phyloP scores from a whole-genome alignment of 1,284 basidiomycete species.

The Agroathelia rolfsii region DNA sequence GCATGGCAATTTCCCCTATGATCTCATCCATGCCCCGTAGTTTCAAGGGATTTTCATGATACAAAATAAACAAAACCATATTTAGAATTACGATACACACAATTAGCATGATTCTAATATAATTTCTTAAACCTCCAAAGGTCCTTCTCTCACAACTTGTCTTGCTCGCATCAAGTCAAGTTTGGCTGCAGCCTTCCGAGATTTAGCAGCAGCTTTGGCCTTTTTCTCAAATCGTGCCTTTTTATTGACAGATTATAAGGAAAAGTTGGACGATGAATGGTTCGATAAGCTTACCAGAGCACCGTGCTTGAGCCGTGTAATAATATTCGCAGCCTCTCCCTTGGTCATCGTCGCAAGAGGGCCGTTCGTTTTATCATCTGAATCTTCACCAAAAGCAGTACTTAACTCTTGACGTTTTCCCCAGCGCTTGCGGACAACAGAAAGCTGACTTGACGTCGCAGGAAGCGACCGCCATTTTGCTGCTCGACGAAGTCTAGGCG shows the following conservation, averaged over 20 bases:
- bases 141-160: constrained; percentile 52
- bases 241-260: constrained; percentile 3
- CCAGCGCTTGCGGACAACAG: constrained; percentile 53
- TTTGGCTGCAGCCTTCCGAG: constrained; percentile 27
- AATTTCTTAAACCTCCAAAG: constrained; percentile 19
- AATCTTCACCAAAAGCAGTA: constrained; percentile 15
- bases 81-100: constrained; percentile 1
- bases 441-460: constrained; percentile 59
- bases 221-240: constrained; percentile 53
- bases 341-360: constrained; percentile 46
- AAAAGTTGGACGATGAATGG: constrained; percentile 5
- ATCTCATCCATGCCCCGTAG: constrained; percentile 28
- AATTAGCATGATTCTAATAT: not conserved
- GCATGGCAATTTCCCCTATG: constrained; percentile 54
- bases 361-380: constrained; percentile 16
- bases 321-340: constrained; percentile 71
- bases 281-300: constrained; percentile 40
- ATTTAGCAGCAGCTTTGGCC: constrained; percentile 30
- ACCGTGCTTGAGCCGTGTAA: constrained; percentile 70
- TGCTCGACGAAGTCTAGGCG: constrained; percentile 45
- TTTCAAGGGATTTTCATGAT: too few relatives aligned
- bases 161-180: constrained; percentile 39
- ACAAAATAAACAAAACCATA: constrained; percentile 5
- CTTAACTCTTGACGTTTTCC: constrained; percentile 20
- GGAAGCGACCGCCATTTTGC: constrained; percentile 68